phyloP scores from a whole-genome alignment of 345 rosid species.

The Euphorbia peplus region DNA sequence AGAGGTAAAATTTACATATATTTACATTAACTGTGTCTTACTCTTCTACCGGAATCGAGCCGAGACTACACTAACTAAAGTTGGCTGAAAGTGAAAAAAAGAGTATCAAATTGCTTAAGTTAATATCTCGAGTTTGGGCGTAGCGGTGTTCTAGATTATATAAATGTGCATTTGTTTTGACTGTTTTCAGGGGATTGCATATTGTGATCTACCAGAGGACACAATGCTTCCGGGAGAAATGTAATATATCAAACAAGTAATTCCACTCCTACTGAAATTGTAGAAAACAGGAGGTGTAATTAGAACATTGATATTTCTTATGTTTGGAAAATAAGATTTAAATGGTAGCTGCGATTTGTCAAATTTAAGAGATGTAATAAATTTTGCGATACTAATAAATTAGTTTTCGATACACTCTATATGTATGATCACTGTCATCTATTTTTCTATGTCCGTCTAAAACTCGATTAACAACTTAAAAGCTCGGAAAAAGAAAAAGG shows the following conservation, averaged over 20 bases:
- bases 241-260: conserved; percentile 31
- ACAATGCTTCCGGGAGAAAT: conserved; percentile 99
- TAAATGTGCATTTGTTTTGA: conserved; percentile 18
- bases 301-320: neutral
- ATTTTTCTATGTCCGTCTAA: neutral
- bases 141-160: neutral
- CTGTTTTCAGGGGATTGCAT: conserved; percentile 71
- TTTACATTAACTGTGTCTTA: no score
- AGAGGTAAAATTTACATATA: conserved; percentile 42
- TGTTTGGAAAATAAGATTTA: neutral
- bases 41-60: no score
- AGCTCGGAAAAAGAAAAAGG: no score
- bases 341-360: neutral
- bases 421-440: neutral
- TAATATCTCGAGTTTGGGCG: no score
- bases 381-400: neutral
- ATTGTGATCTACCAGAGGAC: conserved; percentile 91
- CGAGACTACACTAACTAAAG: neutral
- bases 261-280: conserved; percentile 4
- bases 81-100: no score
- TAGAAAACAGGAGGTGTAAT: conserved; percentile 12
- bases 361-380: neutral
- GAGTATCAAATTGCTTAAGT: no score
- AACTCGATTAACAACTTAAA: no score
- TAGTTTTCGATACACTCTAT: no score